These are phyloP conservation scores for Lupinus albus DNA, from an alignment of 306 rosid species.

Conservation along the genomic window DNA sequence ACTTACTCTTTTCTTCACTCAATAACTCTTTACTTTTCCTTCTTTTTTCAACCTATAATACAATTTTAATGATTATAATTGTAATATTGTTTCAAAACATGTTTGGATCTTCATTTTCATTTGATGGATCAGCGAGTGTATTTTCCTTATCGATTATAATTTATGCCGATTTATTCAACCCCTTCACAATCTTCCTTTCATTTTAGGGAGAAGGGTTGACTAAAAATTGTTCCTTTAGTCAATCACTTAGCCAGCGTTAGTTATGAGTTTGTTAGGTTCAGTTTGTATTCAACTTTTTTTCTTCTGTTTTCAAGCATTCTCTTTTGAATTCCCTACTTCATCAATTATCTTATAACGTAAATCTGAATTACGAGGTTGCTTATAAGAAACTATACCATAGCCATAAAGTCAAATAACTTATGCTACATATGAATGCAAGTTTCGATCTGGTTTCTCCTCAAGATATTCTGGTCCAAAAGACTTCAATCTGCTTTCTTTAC, in stretches of 20 bases:
- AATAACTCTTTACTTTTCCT: background rate
- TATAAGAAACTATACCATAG: background rate
- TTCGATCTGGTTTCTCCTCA: conserved; percentile 12
- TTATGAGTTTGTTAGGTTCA: background rate
- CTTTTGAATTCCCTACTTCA: background rate
- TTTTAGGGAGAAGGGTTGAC: background rate
- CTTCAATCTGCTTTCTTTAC: background rate
- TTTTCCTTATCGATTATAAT: background rate
- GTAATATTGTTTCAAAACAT: background rate
- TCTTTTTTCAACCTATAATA: too few species aligned
- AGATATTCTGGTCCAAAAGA: background rate
- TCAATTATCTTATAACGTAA: background rate
- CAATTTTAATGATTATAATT: too few species aligned
- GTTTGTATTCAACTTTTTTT: background rate
- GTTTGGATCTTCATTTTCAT: background rate
- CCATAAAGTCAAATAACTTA: background rate
- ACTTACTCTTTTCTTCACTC: background rate
- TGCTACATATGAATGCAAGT: background rate
- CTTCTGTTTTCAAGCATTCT: background rate
- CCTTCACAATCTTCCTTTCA: background rate
- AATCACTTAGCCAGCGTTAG: too few species aligned
- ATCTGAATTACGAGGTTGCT: background rate
- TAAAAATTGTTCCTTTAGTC: background rate
- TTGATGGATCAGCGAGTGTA: background rate
- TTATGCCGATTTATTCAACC: background rate